These are phyloP conservation scores for Pichia nanzhaoensis DNA, from an alignment of 805 yeast genomes.

Conservation along the genomic window DNA sequence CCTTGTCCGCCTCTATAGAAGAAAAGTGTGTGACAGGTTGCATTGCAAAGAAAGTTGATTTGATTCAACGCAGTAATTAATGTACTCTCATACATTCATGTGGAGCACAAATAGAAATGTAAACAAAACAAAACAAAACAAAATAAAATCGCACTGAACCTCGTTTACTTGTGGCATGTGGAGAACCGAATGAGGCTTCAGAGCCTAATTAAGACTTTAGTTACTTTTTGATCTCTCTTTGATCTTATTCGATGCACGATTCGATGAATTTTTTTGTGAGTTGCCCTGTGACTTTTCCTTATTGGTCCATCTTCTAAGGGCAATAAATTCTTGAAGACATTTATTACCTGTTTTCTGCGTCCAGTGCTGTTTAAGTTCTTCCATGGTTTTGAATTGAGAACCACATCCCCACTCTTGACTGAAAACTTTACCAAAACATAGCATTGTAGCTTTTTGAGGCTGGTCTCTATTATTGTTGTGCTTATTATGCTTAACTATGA, in stretches of 20 bases:
- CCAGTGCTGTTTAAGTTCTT: constrained; percentile 13
- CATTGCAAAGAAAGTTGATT: not conserved
- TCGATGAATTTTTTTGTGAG: too few species aligned
- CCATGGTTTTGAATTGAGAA: not conserved
- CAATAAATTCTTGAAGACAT: constrained; percentile 7
- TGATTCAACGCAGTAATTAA: too few species aligned
- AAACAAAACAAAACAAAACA: not conserved
- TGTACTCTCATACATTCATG: too few species aligned
- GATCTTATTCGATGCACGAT: too few species aligned
- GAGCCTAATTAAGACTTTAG: too few species aligned
- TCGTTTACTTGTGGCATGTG: too few species aligned
- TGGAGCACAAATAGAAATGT: not conserved
- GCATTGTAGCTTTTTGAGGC: not conserved
- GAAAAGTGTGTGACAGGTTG: not conserved
- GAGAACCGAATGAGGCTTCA: too few species aligned
- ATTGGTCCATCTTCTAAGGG: not conserved
- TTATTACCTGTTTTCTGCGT: not conserved
- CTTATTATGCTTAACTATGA: too few species aligned
- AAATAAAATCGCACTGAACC: too few species aligned
- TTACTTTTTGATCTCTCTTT: too few species aligned
- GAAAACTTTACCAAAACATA: constrained; percentile 7
- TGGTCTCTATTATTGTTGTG: too few species aligned
- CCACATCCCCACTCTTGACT: constrained; percentile 10
- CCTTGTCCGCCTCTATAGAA: constrained; percentile 59
- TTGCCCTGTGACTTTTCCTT: not conserved